phyloP scores from a whole-genome alignment of 2,329 filamentous ascomycete genomes.

The Colletotrichum truncatum region DNA sequence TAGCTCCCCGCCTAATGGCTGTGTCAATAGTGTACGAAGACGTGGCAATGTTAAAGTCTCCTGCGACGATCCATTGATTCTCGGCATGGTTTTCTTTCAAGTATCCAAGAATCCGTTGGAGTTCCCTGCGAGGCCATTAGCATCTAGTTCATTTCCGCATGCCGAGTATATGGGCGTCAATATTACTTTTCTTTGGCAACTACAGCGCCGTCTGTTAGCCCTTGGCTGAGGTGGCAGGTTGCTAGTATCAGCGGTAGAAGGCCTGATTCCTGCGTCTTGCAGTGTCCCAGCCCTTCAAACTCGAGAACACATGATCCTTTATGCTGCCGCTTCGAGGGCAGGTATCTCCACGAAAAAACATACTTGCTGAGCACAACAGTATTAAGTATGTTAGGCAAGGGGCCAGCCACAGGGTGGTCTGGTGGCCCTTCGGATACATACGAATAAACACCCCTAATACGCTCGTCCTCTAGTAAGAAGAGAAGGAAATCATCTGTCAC shows the following conservation, averaged over 20 bases:
- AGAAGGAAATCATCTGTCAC: conserved; percentile 71
- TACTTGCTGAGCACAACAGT: conserved; percentile 66
- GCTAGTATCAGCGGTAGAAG: conserved; percentile 58
- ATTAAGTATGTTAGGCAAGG: conserved; percentile 69
- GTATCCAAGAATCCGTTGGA: conserved; percentile 59
- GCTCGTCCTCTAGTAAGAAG: conserved; percentile 57
- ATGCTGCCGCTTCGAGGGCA: conserved; percentile 63
- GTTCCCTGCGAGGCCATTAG: conserved; percentile 48
- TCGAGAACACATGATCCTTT: conserved; percentile 51
- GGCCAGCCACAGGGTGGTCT: conserved; percentile 57
- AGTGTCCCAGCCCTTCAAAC: conserved; percentile 43
- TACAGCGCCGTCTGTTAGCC: conserved; percentile 67
- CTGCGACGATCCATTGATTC: conserved; percentile 65
- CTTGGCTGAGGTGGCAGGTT: conserved; percentile 69
- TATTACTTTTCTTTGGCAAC: conserved; percentile 55
- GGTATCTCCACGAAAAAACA: conserved; percentile 63
- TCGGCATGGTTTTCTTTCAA: conserved; percentile 49
- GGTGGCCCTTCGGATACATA: conserved; percentile 68
- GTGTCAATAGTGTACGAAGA: conserved; percentile 64
- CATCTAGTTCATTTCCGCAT: background rate
- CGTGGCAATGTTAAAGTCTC: conserved; percentile 72
- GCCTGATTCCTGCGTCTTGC: conserved; percentile 36
- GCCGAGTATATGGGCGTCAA: no score
- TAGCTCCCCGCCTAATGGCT: conserved; percentile 59
- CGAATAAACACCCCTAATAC: conserved; percentile 58